Conservation (phyloP, 169 alveolate genomes). For the Plasmodium relictum region DNA sequence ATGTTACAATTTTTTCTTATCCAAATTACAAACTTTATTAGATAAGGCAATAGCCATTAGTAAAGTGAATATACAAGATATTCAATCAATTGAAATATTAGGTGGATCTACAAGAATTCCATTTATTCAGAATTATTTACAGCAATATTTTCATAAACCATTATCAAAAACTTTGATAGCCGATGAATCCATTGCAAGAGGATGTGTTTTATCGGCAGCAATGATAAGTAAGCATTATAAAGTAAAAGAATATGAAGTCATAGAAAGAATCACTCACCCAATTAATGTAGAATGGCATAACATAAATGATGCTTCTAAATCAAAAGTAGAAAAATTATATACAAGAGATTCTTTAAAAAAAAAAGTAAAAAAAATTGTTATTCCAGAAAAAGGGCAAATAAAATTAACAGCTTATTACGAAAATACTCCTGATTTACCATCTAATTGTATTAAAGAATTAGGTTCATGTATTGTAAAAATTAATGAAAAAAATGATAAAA, state of each 20-base stretch:
- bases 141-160: constrained; percentile 90
- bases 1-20: constrained; percentile 86
- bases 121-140: constrained; percentile 91
- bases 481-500: constrained; percentile 75
- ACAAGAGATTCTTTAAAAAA: constrained; percentile 56
- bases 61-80: constrained; percentile 84
- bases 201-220: constrained; percentile 93
- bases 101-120: constrained; percentile 99
- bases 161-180: constrained; percentile 95
- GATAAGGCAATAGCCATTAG: constrained; percentile 81
- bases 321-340: constrained; percentile 35
- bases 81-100: constrained; percentile 94
- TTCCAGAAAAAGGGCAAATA: constrained; percentile 76
- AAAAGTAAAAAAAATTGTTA: constrained; percentile 34
- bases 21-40: constrained; percentile 83
- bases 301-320: constrained; percentile 24
- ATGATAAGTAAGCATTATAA: constrained; percentile 82
- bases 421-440: constrained; percentile 67
- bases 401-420: constrained; percentile 77
- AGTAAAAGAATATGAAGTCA: constrained; percentile 81
- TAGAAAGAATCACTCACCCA: constrained; percentile 81
- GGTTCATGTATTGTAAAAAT: constrained; percentile 82
- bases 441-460: constrained; percentile 77
- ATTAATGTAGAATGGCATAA: constrained; percentile 68
- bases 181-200: constrained; percentile 98